A percentile compares a stretch with the other conserved stretches of the same genome.
Conservation (phyloP, 805 yeast genomes). For the Wickerhamiella dianesei region DNA sequence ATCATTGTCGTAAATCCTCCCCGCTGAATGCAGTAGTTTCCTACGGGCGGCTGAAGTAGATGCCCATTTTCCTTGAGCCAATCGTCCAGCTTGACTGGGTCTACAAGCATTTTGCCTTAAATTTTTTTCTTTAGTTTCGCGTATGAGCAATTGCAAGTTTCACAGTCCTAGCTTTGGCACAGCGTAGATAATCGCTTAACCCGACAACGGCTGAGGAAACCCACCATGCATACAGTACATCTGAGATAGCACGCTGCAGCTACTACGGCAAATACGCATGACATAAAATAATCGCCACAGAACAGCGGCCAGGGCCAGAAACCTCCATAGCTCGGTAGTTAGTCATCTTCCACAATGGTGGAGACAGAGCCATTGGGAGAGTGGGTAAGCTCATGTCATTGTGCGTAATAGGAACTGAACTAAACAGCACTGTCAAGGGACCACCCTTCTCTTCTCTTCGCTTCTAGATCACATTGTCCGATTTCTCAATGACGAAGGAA, state of each 20-base stretch:
- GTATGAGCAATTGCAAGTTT: too few relatives aligned
- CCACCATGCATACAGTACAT: too few relatives aligned
- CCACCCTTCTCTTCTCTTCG: not conserved
- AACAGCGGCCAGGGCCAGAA: too few relatives aligned
- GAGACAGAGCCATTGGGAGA: too few relatives aligned
- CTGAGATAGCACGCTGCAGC: too few relatives aligned
- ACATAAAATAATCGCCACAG: too few relatives aligned
- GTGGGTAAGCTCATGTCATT: not conserved
- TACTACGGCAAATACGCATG: too few relatives aligned
- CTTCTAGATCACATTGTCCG: not conserved
- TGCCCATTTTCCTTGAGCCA: conserved; percentile 73
- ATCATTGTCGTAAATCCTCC: conserved; percentile 93
- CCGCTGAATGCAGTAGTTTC: conserved; percentile 75
- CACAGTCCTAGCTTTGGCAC: not conserved
- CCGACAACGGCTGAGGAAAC: not conserved
- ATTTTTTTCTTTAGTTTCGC: too few relatives aligned
- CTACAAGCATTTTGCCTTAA: conserved; percentile 9
- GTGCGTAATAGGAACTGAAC: not conserved
- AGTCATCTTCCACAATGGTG: too few relatives aligned
- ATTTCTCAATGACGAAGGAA: not conserved
- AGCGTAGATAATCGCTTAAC: not conserved
- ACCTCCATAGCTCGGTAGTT: too few relatives aligned
- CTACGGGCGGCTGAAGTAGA: conserved; percentile 79
- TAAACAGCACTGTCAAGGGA: not conserved
- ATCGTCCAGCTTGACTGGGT: conserved; percentile 60